Base-by-base conservation (phyloP, 192 early-diverging fungal species). In the Lobulomyces angularis region DNA sequence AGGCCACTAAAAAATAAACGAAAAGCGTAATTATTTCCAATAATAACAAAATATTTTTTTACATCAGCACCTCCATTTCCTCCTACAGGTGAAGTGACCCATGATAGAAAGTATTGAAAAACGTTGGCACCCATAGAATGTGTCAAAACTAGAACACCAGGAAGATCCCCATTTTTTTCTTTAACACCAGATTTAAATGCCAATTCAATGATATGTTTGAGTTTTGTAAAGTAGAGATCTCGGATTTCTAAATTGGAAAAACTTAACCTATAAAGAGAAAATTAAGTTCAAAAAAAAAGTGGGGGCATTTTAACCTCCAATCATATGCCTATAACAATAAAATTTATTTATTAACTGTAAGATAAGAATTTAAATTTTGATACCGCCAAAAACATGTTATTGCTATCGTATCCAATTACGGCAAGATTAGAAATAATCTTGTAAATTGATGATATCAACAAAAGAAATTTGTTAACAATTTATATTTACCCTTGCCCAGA, bases 61-160 rank as follows among this genome's bases (percentile, higher is more conserved):
- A n/a, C n/a, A 14, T 58, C 55, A 1, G 53, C 44, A 1, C 83
- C 84, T 40, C 73, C 83, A 8, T 74, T 62, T 5, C 81, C 86
- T 32, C 87, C 65, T 7, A 53, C 5, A 0, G 65, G 51, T 2
- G 69, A 72, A 51, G 81, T 77, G 1, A 78, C 83, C 90, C 90
- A 94, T 32, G 81, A 80, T 45, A 91, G 61, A 58, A 94, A 94
- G 52, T 91, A 86, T 29, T 71, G 69, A 22, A 81, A 61, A 3
- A 91, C 67, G 36, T 60, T 63, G 1, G 69, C 45, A 48, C 82
- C 82, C 80, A 85, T 80, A 1, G 69, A 74, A 50, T 85, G 82
- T 5, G 72, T 41, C 6, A 78, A 41, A 16, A 76, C 31, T 11
- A 73, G 60, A 31, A 43, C 61, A 80, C 31, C 61, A 71, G 26